A percentile compares a stretch with the other conserved stretches of the same genome.
phyloP scores from a whole-genome alignment of 345 rosid genomes.

The Bretschneidera sinensis region DNA sequence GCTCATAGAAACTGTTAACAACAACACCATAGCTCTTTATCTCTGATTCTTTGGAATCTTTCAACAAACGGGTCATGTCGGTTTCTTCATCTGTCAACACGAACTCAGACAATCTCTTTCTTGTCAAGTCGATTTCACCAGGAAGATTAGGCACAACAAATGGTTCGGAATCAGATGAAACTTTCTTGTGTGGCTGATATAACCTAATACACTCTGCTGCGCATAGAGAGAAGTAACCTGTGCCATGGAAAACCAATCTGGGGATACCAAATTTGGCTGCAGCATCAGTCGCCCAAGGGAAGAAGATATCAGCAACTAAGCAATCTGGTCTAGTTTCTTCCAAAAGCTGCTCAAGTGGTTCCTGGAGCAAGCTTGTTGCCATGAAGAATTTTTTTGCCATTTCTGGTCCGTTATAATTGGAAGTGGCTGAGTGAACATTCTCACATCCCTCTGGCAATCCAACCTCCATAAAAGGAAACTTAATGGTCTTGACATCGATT shows the following conservation, averaged over 20 bases:
- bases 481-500: constrained; percentile 25
- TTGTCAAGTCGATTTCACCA: constrained; percentile 35
- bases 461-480: constrained; percentile 39
- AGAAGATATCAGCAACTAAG: constrained; percentile 51
- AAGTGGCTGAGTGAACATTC: constrained; percentile 24
- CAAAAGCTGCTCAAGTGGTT: constrained; percentile 39
- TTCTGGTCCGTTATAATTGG: neutral
- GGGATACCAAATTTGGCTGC: constrained; percentile 49
- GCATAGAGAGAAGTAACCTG: constrained; percentile 36
- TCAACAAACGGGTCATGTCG: constrained; percentile 13
- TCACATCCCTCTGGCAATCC: constrained; percentile 50
- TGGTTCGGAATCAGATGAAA: constrained; percentile 34
- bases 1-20: constrained; percentile 72
- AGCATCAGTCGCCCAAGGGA: constrained; percentile 51
- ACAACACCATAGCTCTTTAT: constrained; percentile 48
- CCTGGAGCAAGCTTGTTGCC: constrained; percentile 31
- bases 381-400: constrained; percentile 20
- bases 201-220: constrained; percentile 20
- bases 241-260: constrained; percentile 51
- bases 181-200: constrained; percentile 35
- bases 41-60: constrained; percentile 34
- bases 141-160: constrained; percentile 52
- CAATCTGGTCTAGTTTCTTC: constrained; percentile 38
- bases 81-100: neutral
- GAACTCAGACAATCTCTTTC: constrained; percentile 25